Base-by-base conservation (phyloP, 169 alveolate species). In the Plasmodium malariae region DNA sequence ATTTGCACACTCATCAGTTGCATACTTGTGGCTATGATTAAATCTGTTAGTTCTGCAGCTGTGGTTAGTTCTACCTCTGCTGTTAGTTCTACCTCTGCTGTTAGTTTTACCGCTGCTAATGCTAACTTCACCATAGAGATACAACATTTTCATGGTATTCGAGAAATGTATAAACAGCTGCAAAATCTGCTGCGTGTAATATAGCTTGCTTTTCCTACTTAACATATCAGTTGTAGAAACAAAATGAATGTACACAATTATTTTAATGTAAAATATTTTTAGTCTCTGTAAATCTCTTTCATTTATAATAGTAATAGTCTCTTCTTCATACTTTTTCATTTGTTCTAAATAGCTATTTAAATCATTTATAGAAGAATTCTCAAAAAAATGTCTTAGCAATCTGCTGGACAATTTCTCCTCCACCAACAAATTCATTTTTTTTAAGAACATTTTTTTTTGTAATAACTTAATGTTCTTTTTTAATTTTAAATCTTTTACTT, bases 241-340 rank as follows among this genome's bases (percentile, higher is more conserved):
- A 65, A 40, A 57, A 49, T 86, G 76, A 24, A 86, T 70, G 49
- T 70, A 86, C 17, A 86, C 67, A 48, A 86, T 86, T 19, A 86
- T 74, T 63, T 86, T 69, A 40, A 86, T 65, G 40, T 86, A 86
- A 69, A 69, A 59, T 37, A 86, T 7, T 69, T 86, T 86, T n/a
- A 86, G 26, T 48, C 51, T 70, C 28, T 34, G 40, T 72, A 86
- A 55, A 34, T 86, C 70, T 6, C 57, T 60, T 19, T 40, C 57
- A 17, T 54, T 28, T 24, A 86, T 24, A 26, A 86, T 57, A 19
- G 28, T 59, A 17, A 17, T 11, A 17, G 70, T 32, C 19, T 59
- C 21, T n/a, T 72, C 70, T 28, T 86, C 37, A 49, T 86, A 55
- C 2, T 28, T 57, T 86, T 86, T 59, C 68, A 86, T 62, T 57